phyloP scores from a whole-genome alignment of 768 basidiomycete genomes.

The Tulasnella calospora region DNA sequence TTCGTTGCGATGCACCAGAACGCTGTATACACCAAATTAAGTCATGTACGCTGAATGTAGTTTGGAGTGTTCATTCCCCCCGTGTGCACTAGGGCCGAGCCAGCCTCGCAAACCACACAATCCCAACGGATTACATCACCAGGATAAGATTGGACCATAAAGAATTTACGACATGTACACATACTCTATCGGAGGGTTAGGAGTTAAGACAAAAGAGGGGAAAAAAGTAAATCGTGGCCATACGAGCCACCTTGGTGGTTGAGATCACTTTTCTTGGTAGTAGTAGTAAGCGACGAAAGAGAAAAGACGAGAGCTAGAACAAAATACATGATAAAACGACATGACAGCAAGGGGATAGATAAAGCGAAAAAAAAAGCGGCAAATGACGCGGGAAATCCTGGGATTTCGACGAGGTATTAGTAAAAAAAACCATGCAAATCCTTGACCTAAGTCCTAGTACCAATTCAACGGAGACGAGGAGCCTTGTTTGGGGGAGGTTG shows the following conservation, averaged over 20 bases:
- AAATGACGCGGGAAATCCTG: background rate
- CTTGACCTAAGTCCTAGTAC: background rate
- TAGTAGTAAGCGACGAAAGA: background rate
- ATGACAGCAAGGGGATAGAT: background rate
- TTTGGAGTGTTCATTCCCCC: too few relatives aligned
- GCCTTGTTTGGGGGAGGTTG: slow-evolving; percentile 5
- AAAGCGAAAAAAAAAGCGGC: background rate
- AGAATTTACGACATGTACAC: slow-evolving; percentile 5
- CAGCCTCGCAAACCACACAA: too few relatives aligned
- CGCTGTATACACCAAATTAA: too few relatives aligned
- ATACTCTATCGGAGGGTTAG: background rate
- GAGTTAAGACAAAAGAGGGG: background rate
- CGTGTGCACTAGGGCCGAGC: too few relatives aligned
- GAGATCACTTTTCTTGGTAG: background rate
- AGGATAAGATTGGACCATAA: background rate
- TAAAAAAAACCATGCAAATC: background rate
- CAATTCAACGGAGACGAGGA: background rate
- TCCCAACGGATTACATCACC: background rate
- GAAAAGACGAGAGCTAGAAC: background rate
- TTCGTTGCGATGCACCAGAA: too few relatives aligned
- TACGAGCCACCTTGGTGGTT: background rate
- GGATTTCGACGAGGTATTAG: background rate
- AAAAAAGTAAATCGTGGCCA: background rate
- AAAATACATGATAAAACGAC: background rate
- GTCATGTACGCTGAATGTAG: too few relatives aligned